A percentile compares a stretch with the other conserved stretches of the same genome.
Conservation (phyloP, 177 flowering plant genomes). For the Vitis hybrid region DNA sequence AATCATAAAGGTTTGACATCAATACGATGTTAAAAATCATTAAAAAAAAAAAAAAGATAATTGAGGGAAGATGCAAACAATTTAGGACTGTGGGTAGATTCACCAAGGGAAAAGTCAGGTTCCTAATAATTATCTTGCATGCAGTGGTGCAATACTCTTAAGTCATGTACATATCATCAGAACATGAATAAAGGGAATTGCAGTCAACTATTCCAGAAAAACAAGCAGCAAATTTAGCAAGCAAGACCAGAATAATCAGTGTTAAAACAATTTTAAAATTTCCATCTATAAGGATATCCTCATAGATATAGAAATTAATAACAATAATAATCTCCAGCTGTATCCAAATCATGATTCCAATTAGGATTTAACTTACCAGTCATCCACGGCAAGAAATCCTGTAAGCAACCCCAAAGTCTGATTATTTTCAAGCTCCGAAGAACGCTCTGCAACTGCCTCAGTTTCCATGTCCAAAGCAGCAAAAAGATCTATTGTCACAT, state of each 20-base stretch:
- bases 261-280: not conserved
- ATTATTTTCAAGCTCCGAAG: constrained; percentile 71
- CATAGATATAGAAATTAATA: not conserved
- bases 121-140: not conserved
- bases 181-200: not conserved
- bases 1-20: no score
- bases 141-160: not conserved
- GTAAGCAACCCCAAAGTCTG: constrained; percentile 85
- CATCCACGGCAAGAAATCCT: constrained; percentile 94
- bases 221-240: not conserved
- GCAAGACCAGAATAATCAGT: not conserved
- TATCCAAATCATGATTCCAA: no score
- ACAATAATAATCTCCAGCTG: no score
- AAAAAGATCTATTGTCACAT: constrained; percentile 88
- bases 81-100: not conserved
- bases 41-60: not conserved
- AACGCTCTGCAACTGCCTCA: constrained; percentile 75
- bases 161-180: not conserved
- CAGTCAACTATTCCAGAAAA: not conserved
- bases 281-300: not conserved
- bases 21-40: no score
- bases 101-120: not conserved
- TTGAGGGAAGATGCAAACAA: not conserved
- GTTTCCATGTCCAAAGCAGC: constrained; percentile 89
- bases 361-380: constrained; percentile 58